phyloP scores from a whole-genome alignment of 75 land plant genomes.

The Picea sitchensis region DNA sequence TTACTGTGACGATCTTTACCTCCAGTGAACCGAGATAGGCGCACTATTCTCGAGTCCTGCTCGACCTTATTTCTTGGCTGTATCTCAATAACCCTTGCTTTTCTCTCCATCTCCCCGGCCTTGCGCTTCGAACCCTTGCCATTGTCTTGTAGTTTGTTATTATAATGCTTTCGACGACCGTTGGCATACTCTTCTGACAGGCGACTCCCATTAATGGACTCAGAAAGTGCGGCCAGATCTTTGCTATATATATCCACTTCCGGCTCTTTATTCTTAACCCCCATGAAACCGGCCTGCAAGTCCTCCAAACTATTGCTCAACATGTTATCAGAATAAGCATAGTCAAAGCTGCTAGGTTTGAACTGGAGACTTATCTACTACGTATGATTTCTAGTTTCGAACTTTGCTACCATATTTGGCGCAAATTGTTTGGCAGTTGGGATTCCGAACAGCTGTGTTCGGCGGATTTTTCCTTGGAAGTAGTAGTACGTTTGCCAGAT shows the following conservation, averaged over 20 bases:
- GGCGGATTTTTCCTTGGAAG: not conserved
- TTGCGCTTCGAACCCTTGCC: slow-evolving; percentile 8
- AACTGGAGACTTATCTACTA: not conserved
- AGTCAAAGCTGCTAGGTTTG: not conserved
- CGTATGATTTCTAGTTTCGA: not conserved
- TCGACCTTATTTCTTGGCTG: not conserved
- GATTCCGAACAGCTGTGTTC: not conserved
- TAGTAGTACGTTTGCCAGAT: not conserved
- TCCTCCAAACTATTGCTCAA: not conserved
- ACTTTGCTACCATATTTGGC: no score
- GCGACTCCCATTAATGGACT: slow-evolving; percentile 3
- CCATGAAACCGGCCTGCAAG: no score
- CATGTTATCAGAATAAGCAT: slow-evolving; percentile 1
- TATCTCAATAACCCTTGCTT: not conserved
- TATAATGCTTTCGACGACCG: not conserved
- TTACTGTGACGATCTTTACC: slow-evolving; percentile 37
- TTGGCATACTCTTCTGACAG: not conserved
- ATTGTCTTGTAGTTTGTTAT: not conserved
- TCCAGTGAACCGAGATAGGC: slow-evolving; percentile 15
- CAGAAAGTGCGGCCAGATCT: not conserved
- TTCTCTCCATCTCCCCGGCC: slow-evolving; percentile 5
- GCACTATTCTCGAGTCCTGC: slow-evolving; percentile 14
- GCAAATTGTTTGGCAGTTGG: not conserved
- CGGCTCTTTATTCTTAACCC: no score
- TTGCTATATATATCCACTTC: no score